Evolutionary conservation across 228 moss, liverwort and hornwort genomes (phyloP).

Genomic region (Sphagnum magellanicum): DNA sequence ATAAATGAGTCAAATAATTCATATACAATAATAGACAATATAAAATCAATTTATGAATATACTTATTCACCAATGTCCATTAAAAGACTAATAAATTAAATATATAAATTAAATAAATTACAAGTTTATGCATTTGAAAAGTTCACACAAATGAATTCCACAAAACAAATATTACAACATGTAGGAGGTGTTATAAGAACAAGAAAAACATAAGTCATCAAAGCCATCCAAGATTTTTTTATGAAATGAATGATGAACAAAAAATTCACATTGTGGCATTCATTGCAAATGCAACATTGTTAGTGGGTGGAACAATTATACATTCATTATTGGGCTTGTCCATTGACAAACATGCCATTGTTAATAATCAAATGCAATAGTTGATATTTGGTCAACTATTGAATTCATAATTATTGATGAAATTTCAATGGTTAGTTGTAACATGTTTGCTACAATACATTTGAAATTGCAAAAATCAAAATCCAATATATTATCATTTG

Average conservation of each 20-base stretch:
- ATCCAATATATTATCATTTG: neutral
- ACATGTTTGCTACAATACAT: neutral
- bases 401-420: neutral
- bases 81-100: neutral
- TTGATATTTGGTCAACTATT: neutral
- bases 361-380: neutral
- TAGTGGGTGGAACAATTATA: neutral
- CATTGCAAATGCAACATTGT: neutral
- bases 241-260: neutral
- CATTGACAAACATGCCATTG: neutral
- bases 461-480: neutral
- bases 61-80: no score
- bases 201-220: neutral
- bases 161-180: neutral
- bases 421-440: neutral
- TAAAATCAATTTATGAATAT: neutral
- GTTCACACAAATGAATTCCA: neutral
- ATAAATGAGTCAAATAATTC: neutral
- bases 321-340: neutral
- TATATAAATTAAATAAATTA: neutral
- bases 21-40: neutral
- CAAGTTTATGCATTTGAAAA: neutral
- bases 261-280: neutral
- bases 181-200: neutral
- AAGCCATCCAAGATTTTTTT: neutral